Percentiles rank a stretch among this genome's conserved stretches.
Evolutionary conservation across 345 rosid species (phyloP).

Genomic region (Clarkia xantiana): DNA sequence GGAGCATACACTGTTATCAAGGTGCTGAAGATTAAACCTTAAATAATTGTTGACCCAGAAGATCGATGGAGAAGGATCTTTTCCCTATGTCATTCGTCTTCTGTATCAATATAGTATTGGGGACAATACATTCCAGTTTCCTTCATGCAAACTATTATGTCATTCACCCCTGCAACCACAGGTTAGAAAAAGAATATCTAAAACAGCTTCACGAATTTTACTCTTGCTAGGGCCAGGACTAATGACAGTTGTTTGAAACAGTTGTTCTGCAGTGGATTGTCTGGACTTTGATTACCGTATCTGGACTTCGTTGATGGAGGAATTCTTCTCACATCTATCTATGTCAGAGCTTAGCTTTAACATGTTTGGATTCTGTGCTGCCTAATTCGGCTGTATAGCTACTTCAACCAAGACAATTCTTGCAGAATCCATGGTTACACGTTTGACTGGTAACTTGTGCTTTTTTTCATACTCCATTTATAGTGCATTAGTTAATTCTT

Average conservation of each 20-base stretch:
- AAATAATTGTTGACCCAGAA: slow-evolving; percentile 74
- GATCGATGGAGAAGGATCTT: slow-evolving; percentile 95
- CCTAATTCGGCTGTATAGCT: slow-evolving; percentile 91
- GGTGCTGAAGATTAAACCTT: slow-evolving; percentile 78
- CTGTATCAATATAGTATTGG: slow-evolving; percentile 91
- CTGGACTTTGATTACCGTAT: slow-evolving; percentile 98
- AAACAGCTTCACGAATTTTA: slow-evolving; percentile 1
- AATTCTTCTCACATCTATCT: slow-evolving; percentile 87
- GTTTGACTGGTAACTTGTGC: slow-evolving; percentile 65
- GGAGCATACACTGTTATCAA: slow-evolving; percentile 90
- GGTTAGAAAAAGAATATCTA: slow-evolving; percentile 27
- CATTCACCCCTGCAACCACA: slow-evolving; percentile 99
- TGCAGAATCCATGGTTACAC: slow-evolving; percentile 96
- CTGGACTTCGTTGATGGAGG: slow-evolving; percentile 95
- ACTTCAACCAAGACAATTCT: slow-evolving; percentile 98
- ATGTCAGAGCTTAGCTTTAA: slow-evolving; percentile 90
- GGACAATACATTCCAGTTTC: slow-evolving; percentile 97
- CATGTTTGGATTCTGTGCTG: slow-evolving; percentile 94
- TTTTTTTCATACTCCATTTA: no score
- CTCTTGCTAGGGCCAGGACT: slow-evolving; percentile 13
- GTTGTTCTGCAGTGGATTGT: slow-evolving; percentile 96
- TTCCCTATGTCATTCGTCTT: slow-evolving; percentile 98
- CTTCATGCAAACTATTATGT: slow-evolving; percentile 98
- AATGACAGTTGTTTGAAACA: slow-evolving; percentile 17
- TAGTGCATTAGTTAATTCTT: no score